phyloP scores from a whole-genome alignment of 768 basidiomycete genomes.

The Lactarius trivialis region DNA sequence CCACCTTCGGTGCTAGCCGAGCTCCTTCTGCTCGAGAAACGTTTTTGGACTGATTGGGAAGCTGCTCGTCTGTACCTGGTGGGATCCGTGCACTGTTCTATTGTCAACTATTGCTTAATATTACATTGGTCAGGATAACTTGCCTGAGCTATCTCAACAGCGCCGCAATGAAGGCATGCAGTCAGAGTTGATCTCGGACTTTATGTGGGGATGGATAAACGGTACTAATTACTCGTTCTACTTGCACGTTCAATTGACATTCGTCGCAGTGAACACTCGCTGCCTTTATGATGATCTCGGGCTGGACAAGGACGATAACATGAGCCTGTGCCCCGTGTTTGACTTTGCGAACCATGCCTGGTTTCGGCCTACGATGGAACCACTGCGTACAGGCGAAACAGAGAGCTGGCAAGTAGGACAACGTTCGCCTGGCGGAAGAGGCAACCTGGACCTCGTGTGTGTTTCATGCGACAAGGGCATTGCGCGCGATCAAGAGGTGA shows the following conservation, averaged over 20 bases:
- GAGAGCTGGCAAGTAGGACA: conserved; percentile 3
- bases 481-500: conserved; percentile 55
- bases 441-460: conserved; percentile 42
- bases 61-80: conserved; percentile 49
- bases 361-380: conserved; percentile 38
- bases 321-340: conserved; percentile 82
- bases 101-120: not conserved
- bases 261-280: conserved; percentile 75
- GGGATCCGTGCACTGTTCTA: conserved; percentile 23
- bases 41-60: conserved; percentile 57
- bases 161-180: not conserved
- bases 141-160: conserved; percentile 6
- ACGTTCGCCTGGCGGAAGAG: conserved; percentile 2
- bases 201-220: conserved; percentile 89
- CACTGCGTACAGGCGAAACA: conserved; percentile 24
- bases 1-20: conserved; percentile 42
- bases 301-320: conserved; percentile 55
- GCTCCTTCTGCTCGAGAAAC: conserved; percentile 37
- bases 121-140: conserved; percentile 5
- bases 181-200: conserved; percentile 35
- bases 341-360: conserved; percentile 84
- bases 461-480: conserved; percentile 37
- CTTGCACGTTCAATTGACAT: conserved; percentile 11
- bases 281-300: conserved; percentile 70
- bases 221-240: conserved; percentile 41